Percentiles rank a stretch among this genome's conserved stretches.
Conservation (phyloP, 2,329 filamentous ascomycete species). For the Alternaria arbusti region DNA sequence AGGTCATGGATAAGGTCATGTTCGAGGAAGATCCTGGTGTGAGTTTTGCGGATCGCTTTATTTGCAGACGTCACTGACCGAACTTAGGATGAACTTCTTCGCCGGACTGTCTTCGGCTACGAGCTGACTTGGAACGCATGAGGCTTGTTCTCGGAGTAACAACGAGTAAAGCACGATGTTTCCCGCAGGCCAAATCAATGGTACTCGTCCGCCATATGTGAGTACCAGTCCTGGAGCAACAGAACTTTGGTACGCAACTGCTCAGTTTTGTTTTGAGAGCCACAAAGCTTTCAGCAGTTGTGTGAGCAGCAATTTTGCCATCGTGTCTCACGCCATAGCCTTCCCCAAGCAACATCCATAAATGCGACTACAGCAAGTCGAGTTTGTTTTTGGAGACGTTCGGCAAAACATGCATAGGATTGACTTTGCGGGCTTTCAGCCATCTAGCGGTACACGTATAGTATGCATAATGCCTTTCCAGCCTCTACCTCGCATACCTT, state of each 20-base stretch:
- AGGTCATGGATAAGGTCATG: conserved; percentile 82
- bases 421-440: background rate
- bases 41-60: conserved; percentile 34
- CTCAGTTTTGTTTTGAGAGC: background rate
- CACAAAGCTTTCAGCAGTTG: background rate
- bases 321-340: background rate
- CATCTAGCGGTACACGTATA: background rate
- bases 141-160: background rate
- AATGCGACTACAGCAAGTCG: background rate
- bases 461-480: background rate
- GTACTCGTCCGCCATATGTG: background rate
- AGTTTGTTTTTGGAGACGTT: background rate
- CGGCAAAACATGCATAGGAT: background rate
- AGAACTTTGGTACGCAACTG: background rate
- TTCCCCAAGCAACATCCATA: background rate
- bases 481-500: background rate
- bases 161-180: background rate
- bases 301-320: background rate
- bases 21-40: conserved; percentile 87
- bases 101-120: conserved; percentile 84
- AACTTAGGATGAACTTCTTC: conserved; percentile 71
- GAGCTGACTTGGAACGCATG: conserved; percentile 66
- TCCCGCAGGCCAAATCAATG: background rate
- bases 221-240: background rate
- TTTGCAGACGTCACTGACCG: background rate